Conservation (phyloP, 1,139 yeast species). For the Magnusiomyces sp. region DNA sequence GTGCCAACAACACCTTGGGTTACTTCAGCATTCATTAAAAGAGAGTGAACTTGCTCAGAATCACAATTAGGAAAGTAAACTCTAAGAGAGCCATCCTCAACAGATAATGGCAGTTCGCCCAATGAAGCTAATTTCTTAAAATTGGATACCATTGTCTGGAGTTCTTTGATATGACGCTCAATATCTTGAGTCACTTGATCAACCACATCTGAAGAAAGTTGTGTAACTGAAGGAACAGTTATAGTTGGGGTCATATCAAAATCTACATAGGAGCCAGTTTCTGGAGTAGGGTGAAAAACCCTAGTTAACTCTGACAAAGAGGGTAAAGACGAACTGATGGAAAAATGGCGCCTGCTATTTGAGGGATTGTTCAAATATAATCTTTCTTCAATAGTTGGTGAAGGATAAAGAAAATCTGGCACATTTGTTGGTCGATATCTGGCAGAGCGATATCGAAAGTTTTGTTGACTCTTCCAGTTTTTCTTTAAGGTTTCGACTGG, state of each 20-base stretch:
- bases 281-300: constrained; percentile 10
- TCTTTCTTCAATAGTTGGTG: constrained; percentile 3
- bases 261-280: constrained; percentile 25
- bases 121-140: constrained; percentile 26
- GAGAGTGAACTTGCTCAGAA: constrained; percentile 25
- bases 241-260: constrained; percentile 30
- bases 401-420: constrained; percentile 8
- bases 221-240: constrained; percentile 22
- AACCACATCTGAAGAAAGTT: constrained; percentile 23
- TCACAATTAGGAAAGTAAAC: constrained; percentile 34
- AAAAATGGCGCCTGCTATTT: background rate
- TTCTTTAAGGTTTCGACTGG: background rate
- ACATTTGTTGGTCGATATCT: background rate
- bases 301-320: constrained; percentile 9
- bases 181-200: constrained; percentile 21
- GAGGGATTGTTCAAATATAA: background rate
- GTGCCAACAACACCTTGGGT: constrained; percentile 24
- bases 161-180: constrained; percentile 20
- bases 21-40: constrained; percentile 30
- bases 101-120: constrained; percentile 33
- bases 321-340: constrained; percentile 3
- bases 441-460: background rate
- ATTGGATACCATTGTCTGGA: constrained; percentile 25
- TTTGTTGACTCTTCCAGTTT: background rate
- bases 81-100: constrained; percentile 27